Evolutionary conservation across 139 green algal species (phyloP), one percentile per base, ranked within the genome.

Genomic region (Eudorina sp.): DNA sequence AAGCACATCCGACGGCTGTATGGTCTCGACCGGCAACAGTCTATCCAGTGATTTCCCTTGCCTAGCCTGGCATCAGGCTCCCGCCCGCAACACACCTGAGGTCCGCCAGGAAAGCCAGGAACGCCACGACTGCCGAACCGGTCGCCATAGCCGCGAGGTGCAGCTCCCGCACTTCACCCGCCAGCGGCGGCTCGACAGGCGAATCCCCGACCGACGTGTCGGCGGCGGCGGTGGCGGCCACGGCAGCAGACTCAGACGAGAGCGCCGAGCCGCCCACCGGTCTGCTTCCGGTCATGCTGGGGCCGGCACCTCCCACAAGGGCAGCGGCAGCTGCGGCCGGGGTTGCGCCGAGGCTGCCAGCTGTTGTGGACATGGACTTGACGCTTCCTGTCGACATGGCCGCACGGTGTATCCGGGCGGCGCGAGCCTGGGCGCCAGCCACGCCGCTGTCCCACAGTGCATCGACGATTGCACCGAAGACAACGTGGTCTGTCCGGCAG

Each of bases 381-480:
- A 88, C 53, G 83, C 94, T 92, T 11, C 95, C 95, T 73, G 95
- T 88, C 1, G 69, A 68, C 21, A 92, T 38, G 9, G 95, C 94
- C 7, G 55, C 45, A 48, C 90, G 74, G 83, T 90, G 89, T 29
- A 94, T 84, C 9, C 25, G 58, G 25, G 83, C 75, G n/a, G 94
- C 95, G 66, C 90, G 86, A 29, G 85, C 87, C 88, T 97, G 95
- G 29, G 94, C 95, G 91, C 89, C 94, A 9, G 95, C 89, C 4
- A 95, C 89, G 25, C 95, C 95, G 46, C 95, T 97, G 91, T 97
- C 93, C 95, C 95, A 97, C 34, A 97, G 89, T 0, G 94, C 89
- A 62, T 97, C 94, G 27, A 96, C 93, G 72, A 97, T 93, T 0
- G 95, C 95, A 82, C 95, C 95, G 91, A 94, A 97, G 41, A 97